Evolutionary conservation across 306 rosid species (phyloP), one percentile per base, ranked within the genome.

Genomic region (Prunus campanulata): DNA sequence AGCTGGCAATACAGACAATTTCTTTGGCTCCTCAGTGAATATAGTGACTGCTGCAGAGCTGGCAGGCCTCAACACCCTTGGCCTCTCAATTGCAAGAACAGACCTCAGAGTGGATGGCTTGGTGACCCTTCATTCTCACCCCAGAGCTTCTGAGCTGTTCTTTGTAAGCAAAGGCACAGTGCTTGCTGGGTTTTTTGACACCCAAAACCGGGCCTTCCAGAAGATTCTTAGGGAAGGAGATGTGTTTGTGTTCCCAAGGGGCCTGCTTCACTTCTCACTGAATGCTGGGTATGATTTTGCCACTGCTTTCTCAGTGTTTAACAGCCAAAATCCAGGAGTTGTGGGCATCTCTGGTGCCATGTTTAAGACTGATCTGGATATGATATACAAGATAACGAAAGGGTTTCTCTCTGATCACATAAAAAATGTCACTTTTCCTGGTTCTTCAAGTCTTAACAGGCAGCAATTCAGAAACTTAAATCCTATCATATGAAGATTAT

Each of bases 311-410:
- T 88, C 97, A 2, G 89, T 87, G 77, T 83, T 79, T 68, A 93
- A 80, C 24, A 83, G 91, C 81, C 94, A 91, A 73, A 90, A 93
- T 80, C 98, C 97, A 15, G 94, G 94, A 71, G 19, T 82, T 11
- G 91, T 47, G 19, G 73, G 81, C 49, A 30, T 85, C 30, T 3
- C 52, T 8, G 66, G 74, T 14, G 66, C 81, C 35, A 75, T 88
- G 73, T 77, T 82, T 35, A 68, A 80, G 54, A 68, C 80, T 49
- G 69, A 74, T 61, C 25, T 52, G 48, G 84, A 91, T 60, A 75
- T 86, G 20, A 13, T 81, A 61, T 75, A 81, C n/a, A 85, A 77
- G 74, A 48, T 88, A 3, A 77, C 80, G 77, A 61, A 61, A 68
- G 83, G 83, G 50, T 71, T 89, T 8, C 8, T 74, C 32, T 48